Evolutionary conservation across 2,329 filamentous ascomycete species (phyloP).

Genomic region (Diaporthe helianthi): DNA sequence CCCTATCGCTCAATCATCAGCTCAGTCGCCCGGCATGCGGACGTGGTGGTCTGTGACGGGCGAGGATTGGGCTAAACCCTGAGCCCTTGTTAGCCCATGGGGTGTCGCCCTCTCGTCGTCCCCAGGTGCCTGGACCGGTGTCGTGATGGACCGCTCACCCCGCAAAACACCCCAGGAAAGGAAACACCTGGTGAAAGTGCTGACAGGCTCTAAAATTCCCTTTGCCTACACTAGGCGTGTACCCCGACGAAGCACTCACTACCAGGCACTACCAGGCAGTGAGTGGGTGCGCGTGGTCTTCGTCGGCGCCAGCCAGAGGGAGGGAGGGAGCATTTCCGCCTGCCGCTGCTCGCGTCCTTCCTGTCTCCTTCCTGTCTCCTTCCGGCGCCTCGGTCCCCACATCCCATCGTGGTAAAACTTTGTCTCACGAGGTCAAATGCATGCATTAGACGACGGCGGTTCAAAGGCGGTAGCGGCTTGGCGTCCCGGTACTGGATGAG

Average conservation of each 20-base stretch:
- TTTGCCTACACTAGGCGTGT: slow-evolving; percentile 13
- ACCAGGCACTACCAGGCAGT: neutral
- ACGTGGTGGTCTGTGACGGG: neutral
- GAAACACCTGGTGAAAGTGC: slow-evolving; percentile 2
- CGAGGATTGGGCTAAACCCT: neutral
- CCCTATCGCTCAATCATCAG: neutral
- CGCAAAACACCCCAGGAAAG: slow-evolving; percentile 8
- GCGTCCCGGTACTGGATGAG: slow-evolving; percentile 23
- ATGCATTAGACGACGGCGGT: slow-evolving; percentile 26
- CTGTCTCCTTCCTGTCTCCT: neutral
- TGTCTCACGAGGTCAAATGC: slow-evolving; percentile 26
- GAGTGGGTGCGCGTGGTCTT: slow-evolving; percentile 8
- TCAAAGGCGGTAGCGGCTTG: slow-evolving; percentile 30
- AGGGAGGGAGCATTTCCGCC: slow-evolving; percentile 6
- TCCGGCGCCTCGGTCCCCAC: slow-evolving; percentile 27
- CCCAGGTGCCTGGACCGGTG: neutral
- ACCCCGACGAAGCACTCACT: slow-evolving; percentile 22
- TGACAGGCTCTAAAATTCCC: neutral
- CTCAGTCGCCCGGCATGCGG: neutral
- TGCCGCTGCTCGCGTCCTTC: slow-evolving; percentile 19
- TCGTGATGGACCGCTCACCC: slow-evolving; percentile 5
- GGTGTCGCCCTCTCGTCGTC: neutral
- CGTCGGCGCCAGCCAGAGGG: slow-evolving; percentile 2
- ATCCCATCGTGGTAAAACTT: slow-evolving; percentile 24
- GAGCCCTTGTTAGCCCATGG: too few species aligned